These are phyloP conservation scores for Chrysanthemum seticuspe DNA, from an alignment of 129 eudicot species.

Conservation along the genomic window DNA sequence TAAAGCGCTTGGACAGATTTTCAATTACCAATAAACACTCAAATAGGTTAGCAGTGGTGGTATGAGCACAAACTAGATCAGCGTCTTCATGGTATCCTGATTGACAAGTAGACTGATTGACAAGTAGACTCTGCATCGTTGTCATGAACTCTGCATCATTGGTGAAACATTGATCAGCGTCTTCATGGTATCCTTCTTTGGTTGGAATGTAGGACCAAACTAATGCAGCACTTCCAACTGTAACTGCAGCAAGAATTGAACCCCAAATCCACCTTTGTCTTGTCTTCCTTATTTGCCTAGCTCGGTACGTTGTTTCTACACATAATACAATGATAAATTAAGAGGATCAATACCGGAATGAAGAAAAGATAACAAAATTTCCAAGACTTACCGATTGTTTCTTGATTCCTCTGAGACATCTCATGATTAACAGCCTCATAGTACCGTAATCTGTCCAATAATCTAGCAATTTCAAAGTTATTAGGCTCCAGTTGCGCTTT, in stretches of 20 bases:
- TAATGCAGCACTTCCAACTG: constrained; percentile 62
- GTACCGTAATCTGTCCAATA: constrained; percentile 72
- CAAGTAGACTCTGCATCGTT: no score
- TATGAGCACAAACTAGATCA: no score
- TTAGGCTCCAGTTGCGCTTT: constrained; percentile 64
- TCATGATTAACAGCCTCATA: constrained; percentile 85
- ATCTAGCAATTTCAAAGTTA: constrained; percentile 86
- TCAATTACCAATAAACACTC: no score
- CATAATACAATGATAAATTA: not conserved
- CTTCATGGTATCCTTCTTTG: no score
- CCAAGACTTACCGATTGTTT: constrained; percentile 69
- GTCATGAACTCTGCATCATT: no score
- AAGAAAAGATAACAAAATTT: no score
- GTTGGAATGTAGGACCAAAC: constrained; percentile 50
- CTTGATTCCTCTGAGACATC: constrained; percentile 98
- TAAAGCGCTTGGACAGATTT: no score
- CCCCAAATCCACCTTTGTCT: constrained; percentile 81
- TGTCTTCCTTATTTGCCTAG: constrained; percentile 68
- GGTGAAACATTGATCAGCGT: no score
- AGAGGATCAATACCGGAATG: no score
- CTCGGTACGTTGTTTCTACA: constrained; percentile 59
- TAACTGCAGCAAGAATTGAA: constrained; percentile 57
- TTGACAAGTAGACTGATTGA: no score
- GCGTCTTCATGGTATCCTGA: no score
- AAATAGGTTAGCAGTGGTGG: no score